Percentiles rank a stretch among this genome's conserved stretches.
Conservation (phyloP, 2,329 filamentous ascomycete genomes). For the Bipolaris gigantea region DNA sequence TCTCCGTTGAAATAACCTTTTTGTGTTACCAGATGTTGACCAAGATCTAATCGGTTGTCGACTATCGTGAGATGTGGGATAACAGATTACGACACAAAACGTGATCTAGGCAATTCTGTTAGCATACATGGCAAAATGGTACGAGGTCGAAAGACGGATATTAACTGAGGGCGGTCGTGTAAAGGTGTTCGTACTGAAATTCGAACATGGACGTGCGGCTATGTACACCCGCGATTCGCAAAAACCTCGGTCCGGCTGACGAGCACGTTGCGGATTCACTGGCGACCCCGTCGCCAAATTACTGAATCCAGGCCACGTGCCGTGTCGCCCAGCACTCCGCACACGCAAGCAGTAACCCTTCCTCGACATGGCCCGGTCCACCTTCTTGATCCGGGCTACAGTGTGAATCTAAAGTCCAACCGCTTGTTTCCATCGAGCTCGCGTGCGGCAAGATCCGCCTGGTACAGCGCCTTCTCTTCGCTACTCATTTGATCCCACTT, state of each 20-base stretch:
- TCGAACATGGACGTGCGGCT: background rate
- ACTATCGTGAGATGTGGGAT: background rate
- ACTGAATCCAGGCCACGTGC: background rate
- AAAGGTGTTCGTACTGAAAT: background rate
- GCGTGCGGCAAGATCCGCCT: constrained; percentile 41
- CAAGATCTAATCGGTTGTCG: background rate
- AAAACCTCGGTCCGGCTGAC: background rate
- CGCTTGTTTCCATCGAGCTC: constrained; percentile 45
- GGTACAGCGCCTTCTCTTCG: constrained; percentile 55
- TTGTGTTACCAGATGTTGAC: background rate
- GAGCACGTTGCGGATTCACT: background rate
- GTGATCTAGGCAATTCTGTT: background rate
- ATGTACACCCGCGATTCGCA: background rate
- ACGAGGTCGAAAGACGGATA: background rate
- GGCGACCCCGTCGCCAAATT: background rate
- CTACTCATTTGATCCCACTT: constrained; percentile 55
- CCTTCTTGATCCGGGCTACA: constrained; percentile 10
- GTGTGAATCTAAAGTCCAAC: constrained; percentile 45
- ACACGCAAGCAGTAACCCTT: background rate
- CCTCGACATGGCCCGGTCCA: background rate
- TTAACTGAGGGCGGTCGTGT: background rate
- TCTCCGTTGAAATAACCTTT: background rate
- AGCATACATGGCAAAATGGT: background rate
- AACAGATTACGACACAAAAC: background rate
- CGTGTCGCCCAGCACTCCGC: background rate